phyloP scores from a whole-genome alignment of 495 filamentous ascomycete genomes.

The Penicillium alfredii region DNA sequence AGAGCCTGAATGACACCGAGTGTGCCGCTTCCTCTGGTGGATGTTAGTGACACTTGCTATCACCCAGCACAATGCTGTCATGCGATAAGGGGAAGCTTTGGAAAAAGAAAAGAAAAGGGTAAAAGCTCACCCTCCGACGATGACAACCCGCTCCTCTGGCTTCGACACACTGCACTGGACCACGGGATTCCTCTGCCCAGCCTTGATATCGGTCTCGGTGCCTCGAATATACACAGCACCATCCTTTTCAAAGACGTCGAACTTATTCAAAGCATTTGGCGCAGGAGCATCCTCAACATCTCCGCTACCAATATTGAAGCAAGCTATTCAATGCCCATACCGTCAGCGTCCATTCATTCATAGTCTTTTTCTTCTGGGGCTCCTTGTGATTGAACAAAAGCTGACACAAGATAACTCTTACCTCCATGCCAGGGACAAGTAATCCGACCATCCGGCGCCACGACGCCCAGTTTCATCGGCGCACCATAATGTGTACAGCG shows the following conservation, averaged over 20 bases:
- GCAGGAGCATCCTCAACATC: conserved; percentile 94
- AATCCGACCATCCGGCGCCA: conserved; percentile 74
- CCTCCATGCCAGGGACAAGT: conserved; percentile 96
- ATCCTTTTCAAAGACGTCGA: conserved; percentile 71
- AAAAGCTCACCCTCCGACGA: conserved; percentile 69
- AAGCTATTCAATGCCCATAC: conserved; percentile 53
- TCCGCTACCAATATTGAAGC: conserved; percentile 82
- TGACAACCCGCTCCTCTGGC: conserved; percentile 62
- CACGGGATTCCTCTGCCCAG: conserved; percentile 62
- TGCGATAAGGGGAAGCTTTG: too few relatives aligned
- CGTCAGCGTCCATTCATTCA: too few relatives aligned
- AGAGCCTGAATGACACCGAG: conserved; percentile 75
- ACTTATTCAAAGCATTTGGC: conserved; percentile 72
- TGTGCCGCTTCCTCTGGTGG: conserved; percentile 62
- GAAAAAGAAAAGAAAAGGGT: background rate
- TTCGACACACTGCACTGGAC: conserved; percentile 62
- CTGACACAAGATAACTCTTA: conserved; percentile 29
- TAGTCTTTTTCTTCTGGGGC: too few relatives aligned
- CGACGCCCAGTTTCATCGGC: conserved; percentile 74
- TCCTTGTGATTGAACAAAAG: too few relatives aligned
- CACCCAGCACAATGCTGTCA: too few relatives aligned
- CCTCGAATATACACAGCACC: conserved; percentile 79
- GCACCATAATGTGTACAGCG: conserved; percentile 95
- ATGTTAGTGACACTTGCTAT: too few relatives aligned
- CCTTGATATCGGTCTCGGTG: conserved; percentile 73